Evolutionary conservation across 345 rosid genomes (phyloP), one percentile per base, ranked within the genome.

Genomic region (Trapa bicornis): DNA sequence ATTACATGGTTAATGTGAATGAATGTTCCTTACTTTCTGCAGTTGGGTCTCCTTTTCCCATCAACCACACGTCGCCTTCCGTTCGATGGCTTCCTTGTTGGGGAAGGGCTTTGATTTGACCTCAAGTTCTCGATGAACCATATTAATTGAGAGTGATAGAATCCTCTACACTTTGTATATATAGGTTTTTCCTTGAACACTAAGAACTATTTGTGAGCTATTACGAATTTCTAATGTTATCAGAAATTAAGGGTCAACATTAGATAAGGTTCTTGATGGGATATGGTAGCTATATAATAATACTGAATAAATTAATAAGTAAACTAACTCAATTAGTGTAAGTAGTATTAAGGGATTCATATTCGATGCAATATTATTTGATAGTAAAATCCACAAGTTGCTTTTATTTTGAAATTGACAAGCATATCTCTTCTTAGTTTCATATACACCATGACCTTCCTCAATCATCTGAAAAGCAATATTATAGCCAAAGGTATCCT

Each of bases 381-480:
- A 47, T 38, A 13, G 33, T 47, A 11, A 48, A 66, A 3, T 3
- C 13, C 48, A 41, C 5, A 43, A 36, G 53, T 29, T 53, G 29
- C 43, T 33, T 61, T 45, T 61, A 36, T 14, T 16, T 70, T 38
- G 57, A 32, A 72, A 69, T 45, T 64, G 61, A 43, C 53, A 86
- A 89, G 96, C 97, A 92, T 92, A 92, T 92, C 96, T 88, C 86
- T 80, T 88, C 84, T 85, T 91, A 68, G 85, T 79, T 83, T 97
- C 99, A 81, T 94, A 95, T 15, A 72, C 74, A 67, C 99, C 69
- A 94, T 81, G 45, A 93, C 97, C 87, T 90, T 97, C 76, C 79
- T 94, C 99, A 65, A 88, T 87, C 99, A 94, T 91, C 74, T 94
- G 99, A 56, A 94, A 97, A 67, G 95, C 86, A 65, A 94, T 88